phyloP scores from a whole-genome alignment of 257 asterid species.

The Thymus quinquecostatus region DNA sequence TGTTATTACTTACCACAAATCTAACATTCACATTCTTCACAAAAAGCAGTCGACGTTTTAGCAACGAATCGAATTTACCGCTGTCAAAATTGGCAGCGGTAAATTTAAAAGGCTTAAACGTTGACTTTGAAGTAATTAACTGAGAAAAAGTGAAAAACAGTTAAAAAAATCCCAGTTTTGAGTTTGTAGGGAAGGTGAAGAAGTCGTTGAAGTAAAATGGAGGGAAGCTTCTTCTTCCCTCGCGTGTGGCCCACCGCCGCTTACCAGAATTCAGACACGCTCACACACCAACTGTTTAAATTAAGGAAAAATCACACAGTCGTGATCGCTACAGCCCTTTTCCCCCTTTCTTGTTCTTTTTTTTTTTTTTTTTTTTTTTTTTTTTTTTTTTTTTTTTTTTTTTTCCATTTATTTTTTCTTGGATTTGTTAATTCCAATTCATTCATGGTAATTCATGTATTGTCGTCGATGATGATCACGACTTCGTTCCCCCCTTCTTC shows the following conservation, averaged over 20 bases:
- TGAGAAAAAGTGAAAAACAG: too few relatives aligned
- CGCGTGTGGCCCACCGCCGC: not conserved
- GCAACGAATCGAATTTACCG: too few relatives aligned
- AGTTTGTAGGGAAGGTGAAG: too few relatives aligned
- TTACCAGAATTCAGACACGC: not conserved
- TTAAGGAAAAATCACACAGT: not conserved
- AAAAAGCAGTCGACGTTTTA: too few relatives aligned
- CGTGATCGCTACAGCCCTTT: not conserved
- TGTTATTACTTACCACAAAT: too few relatives aligned
- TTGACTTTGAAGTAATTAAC: too few relatives aligned
- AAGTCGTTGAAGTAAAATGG: not conserved
- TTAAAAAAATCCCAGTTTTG: too few relatives aligned
- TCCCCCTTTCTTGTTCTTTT: not conserved
- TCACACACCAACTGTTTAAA: constrained; percentile 15
- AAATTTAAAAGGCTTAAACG: too few relatives aligned
- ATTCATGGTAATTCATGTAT: not conserved
- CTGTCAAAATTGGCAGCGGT: too few relatives aligned
- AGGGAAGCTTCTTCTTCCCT: not conserved
- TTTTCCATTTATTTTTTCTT: too few relatives aligned
- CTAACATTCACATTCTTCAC: too few relatives aligned
- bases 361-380: not conserved
- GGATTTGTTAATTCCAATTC: not conserved
- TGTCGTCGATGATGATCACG: not conserved
- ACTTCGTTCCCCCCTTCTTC: not conserved
- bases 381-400: not conserved